Evolutionary conservation across 1,284 basidiomycete genomes (phyloP).

Genomic region (Papiliotrema flavescens): DNA sequence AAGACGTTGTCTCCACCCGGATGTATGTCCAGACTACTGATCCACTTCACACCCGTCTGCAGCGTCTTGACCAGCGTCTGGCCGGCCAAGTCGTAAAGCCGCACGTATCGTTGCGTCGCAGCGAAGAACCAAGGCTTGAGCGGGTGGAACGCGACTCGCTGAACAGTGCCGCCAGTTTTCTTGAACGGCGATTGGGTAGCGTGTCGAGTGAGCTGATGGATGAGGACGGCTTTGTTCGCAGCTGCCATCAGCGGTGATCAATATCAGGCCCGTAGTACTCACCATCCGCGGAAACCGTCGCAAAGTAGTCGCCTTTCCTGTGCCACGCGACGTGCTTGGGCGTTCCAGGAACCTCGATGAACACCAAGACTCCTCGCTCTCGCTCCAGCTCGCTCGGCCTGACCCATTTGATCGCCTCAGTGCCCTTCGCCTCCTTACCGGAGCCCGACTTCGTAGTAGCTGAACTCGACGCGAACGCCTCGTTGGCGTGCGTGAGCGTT

Average conservation of each 20-base stretch:
- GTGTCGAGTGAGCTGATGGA: conserved; percentile 89
- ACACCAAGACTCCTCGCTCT: conserved; percentile 54
- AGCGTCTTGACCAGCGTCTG: conserved; percentile 92
- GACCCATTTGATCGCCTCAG: conserved; percentile 53
- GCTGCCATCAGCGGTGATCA: conserved; percentile 20
- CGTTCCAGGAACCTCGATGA: conserved; percentile 62
- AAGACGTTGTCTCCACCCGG: conserved; percentile 93
- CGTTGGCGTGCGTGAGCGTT: conserved; percentile 56
- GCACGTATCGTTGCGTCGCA: conserved; percentile 95
- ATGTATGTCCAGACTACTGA: conserved; percentile 93
- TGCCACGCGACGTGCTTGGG: conserved; percentile 90
- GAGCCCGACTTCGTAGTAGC: conserved; percentile 45
- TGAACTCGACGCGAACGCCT: conserved; percentile 44
- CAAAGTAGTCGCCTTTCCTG: conserved; percentile 89
- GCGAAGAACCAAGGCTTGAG: conserved; percentile 94
- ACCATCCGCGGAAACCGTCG: conserved; percentile 65
- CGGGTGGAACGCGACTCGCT: conserved; percentile 93
- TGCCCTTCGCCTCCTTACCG: conserved; percentile 38
- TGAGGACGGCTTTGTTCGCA: conserved; percentile 53
- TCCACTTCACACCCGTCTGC: conserved; percentile 91
- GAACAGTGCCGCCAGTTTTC: conserved; percentile 84
- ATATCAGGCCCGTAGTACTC: conserved; percentile 14
- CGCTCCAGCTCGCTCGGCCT: conserved; percentile 52
- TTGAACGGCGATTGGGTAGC: conserved; percentile 97
- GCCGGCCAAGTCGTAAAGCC: conserved; percentile 90